Evolutionary conservation across 495 filamentous ascomycete genomes (phyloP).

Genomic region (Podospora tetraspora): DNA sequence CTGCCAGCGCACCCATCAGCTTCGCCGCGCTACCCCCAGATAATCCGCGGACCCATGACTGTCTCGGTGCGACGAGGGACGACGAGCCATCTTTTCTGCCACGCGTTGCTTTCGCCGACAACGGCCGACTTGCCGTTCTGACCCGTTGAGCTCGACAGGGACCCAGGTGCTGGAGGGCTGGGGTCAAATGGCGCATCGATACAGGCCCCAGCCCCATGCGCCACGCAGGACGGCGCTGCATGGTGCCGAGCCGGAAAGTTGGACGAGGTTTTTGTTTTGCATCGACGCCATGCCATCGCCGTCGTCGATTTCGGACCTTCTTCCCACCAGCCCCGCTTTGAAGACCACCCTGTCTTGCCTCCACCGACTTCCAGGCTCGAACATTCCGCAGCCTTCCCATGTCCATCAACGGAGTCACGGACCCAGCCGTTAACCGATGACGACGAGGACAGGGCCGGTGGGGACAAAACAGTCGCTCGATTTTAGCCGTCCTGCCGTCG

Average conservation of each 20-base stretch:
- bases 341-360: background rate
- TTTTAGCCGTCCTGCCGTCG: background rate
- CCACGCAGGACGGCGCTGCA: slow-evolving; percentile 18
- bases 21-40: background rate
- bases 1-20: background rate
- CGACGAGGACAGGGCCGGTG: background rate
- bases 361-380: background rate
- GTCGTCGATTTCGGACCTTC: slow-evolving; percentile 22
- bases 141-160: background rate
- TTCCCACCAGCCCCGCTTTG: slow-evolving; percentile 17
- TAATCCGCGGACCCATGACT: background rate
- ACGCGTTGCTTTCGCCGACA: background rate
- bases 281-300: background rate
- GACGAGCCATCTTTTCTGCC: background rate
- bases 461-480: background rate
- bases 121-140: slow-evolving; percentile 9
- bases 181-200: slow-evolving; percentile 25
- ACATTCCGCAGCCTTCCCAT: background rate
- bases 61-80: background rate
- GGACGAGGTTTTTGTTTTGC: slow-evolving; percentile 12
- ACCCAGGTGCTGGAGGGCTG: background rate
- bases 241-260: slow-evolving; percentile 18
- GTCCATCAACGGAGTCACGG: background rate
- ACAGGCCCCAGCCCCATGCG: background rate
- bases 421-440: background rate